Evolutionary conservation across 2,329 filamentous ascomycete species (phyloP).

Genomic region (Microdochium bolleyi): DNA sequence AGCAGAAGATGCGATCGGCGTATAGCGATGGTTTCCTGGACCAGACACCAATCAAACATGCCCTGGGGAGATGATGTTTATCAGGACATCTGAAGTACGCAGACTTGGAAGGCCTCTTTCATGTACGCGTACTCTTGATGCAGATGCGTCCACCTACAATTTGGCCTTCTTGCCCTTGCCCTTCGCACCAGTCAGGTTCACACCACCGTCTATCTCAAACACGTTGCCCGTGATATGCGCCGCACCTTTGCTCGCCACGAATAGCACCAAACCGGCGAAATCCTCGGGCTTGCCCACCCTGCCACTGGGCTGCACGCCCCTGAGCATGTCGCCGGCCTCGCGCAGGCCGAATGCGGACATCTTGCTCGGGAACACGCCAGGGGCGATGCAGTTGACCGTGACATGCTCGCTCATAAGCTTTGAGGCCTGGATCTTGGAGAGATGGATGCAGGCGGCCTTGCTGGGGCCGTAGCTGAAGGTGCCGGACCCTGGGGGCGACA

Average conservation of each 20-base stretch:
- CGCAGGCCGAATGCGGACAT: conserved; percentile 4
- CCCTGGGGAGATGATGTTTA: no score
- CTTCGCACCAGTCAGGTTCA: background rate
- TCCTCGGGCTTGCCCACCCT: conserved; percentile 4
- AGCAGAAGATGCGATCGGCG: no score
- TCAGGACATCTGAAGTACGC: no score
- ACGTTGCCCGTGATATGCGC: conserved; percentile 4
- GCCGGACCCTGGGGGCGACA: conserved; percentile 1
- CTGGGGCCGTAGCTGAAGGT: conserved; percentile 4
- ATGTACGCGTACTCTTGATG: no score
- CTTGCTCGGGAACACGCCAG: conserved; percentile 3
- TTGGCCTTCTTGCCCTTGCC: conserved; percentile 3
- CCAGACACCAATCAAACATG: no score
- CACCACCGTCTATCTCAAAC: conserved; percentile 4
- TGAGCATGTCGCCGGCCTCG: background rate
- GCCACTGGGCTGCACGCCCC: conserved; percentile 3
- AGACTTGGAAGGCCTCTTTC: no score
- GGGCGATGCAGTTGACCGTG: conserved; percentile 4
- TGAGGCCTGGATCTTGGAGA: conserved; percentile 1
- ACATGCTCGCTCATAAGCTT: conserved; percentile 4
- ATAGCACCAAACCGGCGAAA: conserved; percentile 3
- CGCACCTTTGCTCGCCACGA: conserved; percentile 2
- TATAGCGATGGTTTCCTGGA: no score
- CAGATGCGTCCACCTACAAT: background rate
- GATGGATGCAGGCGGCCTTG: conserved; percentile 5